Conservation (phyloP, 1,284 basidiomycete species). For the Inonotus hispidus region DNA sequence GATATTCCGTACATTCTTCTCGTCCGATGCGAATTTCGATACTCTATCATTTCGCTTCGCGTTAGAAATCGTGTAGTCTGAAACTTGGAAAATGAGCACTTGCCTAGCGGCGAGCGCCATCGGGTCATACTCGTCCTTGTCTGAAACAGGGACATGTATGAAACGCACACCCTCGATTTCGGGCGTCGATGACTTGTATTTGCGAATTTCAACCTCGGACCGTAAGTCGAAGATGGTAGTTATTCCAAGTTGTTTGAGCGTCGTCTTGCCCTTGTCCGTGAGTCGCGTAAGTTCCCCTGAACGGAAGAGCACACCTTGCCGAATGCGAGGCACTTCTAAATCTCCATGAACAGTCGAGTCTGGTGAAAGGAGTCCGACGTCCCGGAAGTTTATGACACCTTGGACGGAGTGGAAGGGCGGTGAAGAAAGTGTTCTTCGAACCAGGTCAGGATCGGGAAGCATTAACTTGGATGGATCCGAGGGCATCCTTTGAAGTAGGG, state of each 20-base stretch:
- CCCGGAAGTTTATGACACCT: constrained; percentile 37
- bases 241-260: constrained; percentile 33
- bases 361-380: constrained; percentile 30
- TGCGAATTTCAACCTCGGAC: constrained; percentile 32
- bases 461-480: background rate
- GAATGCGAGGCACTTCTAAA: constrained; percentile 20
- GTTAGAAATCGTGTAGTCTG: background rate
- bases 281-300: constrained; percentile 36
- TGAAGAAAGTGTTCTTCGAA: constrained; percentile 11
- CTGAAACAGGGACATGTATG: constrained; percentile 23
- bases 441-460: constrained; percentile 1
- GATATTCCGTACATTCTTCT: constrained; percentile 25
- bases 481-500: background rate
- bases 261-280: constrained; percentile 32
- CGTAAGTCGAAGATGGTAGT: constrained; percentile 39
- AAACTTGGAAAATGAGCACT: background rate
- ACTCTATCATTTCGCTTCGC: constrained; percentile 19
- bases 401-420: constrained; percentile 38
- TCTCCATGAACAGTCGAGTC: background rate
- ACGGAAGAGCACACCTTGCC: constrained; percentile 34
- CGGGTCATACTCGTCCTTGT: constrained; percentile 23
- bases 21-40: constrained; percentile 28
- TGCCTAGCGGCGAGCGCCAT: constrained; percentile 27
- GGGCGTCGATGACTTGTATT: constrained; percentile 29
- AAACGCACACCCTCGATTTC: constrained; percentile 31